Evolutionary conservation across 2,329 filamentous ascomycete species (phyloP).

Genomic region (Colletotrichum melonis): DNA sequence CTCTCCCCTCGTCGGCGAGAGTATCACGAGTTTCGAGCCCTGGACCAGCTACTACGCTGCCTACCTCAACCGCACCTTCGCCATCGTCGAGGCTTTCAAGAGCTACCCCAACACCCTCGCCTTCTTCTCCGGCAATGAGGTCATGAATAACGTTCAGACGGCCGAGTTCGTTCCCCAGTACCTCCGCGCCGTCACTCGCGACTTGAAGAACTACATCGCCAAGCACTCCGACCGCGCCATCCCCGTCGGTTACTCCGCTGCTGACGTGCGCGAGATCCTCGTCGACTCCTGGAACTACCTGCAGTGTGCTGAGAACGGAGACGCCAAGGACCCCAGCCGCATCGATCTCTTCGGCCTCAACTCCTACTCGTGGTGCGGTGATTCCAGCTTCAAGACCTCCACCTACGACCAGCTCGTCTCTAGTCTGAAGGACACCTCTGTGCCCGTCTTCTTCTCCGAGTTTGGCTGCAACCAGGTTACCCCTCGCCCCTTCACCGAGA

Average conservation of each 20-base stretch:
- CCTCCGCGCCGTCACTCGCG: constrained; percentile 79
- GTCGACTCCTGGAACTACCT: constrained; percentile 82
- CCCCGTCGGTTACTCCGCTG: constrained; percentile 84
- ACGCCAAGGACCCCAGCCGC: constrained; percentile 69
- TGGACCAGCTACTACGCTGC: constrained; percentile 69
- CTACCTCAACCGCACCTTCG: constrained; percentile 75
- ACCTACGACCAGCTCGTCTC: constrained; percentile 72
- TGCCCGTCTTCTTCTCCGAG: constrained; percentile 87
- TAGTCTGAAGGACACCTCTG: constrained; percentile 72
- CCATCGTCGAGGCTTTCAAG: constrained; percentile 75
- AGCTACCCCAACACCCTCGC: constrained; percentile 74
- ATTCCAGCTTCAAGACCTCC: constrained; percentile 71
- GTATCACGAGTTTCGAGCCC: constrained; percentile 64
- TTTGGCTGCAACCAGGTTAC: constrained; percentile 79
- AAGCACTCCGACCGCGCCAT: constrained; percentile 75
- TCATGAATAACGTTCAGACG: constrained; percentile 74
- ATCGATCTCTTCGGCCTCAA: constrained; percentile 84
- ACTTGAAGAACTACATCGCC: constrained; percentile 84
- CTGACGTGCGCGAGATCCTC: constrained; percentile 79
- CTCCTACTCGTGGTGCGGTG: constrained; percentile 76
- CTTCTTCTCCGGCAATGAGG: constrained; percentile 85
- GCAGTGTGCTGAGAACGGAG: constrained; percentile 70
- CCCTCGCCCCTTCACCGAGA: constrained; percentile 83
- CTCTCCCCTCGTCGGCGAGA: constrained; percentile 70
- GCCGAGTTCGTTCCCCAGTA: constrained; percentile 75